These are phyloP conservation scores for Chalciporus pseudorubinellus DNA, from an alignment of 768 basidiomycete species.

Conservation along the genomic window DNA sequence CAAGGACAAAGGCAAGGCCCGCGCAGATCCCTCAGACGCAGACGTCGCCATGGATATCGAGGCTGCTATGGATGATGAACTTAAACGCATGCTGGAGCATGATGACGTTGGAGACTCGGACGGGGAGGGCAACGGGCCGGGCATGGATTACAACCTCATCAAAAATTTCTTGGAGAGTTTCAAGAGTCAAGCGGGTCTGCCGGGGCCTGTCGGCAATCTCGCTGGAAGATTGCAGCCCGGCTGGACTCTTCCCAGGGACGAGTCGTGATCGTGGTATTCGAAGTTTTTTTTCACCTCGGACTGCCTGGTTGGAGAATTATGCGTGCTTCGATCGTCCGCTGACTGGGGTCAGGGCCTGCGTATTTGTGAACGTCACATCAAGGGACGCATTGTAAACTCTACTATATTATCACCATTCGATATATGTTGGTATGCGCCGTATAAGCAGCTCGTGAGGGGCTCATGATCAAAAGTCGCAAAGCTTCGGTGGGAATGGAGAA, in stretches of 20 bases:
- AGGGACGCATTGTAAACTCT: no score
- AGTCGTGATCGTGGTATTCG: constrained; percentile 29
- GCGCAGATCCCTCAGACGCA: constrained; percentile 33
- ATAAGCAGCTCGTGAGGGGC: no score
- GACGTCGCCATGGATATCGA: constrained; percentile 70
- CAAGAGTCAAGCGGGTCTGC: constrained; percentile 83
- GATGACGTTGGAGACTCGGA: constrained; percentile 48
- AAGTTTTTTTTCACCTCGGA: neutral
- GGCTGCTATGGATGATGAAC: constrained; percentile 86
- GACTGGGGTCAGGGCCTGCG: no score
- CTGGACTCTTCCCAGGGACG: constrained; percentile 74
- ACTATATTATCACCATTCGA: no score
- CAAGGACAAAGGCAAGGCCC: constrained; percentile 46
- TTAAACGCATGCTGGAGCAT: constrained; percentile 58
- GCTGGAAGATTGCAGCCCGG: constrained; percentile 79
- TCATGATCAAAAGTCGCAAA: no score
- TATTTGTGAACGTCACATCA: no score
- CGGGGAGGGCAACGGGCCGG: constrained; percentile 46
- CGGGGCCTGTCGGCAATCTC: constrained; percentile 89
- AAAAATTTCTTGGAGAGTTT: constrained; percentile 97
- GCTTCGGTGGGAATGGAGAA: no score
- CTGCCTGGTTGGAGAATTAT: no score
- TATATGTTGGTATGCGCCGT: no score
- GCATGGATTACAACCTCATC: constrained; percentile 85
- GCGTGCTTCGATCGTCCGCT: no score